Evolutionary conservation across 176 grass and related monocot genomes (phyloP), one percentile per base, ranked within the genome.

Genomic region (Tillandsia leiboldiana): DNA sequence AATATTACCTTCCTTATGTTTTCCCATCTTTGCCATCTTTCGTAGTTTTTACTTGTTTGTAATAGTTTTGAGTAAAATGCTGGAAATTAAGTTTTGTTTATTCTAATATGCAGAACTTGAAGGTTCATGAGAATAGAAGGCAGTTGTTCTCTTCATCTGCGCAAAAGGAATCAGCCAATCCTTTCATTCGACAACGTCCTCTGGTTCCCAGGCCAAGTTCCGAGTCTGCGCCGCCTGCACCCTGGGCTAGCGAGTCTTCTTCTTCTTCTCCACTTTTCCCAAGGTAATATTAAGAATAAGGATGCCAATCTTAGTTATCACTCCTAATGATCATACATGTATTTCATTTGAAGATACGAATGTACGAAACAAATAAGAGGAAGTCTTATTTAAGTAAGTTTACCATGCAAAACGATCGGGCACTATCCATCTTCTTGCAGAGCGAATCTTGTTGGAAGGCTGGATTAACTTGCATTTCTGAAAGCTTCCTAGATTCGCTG

Each of bases 41-140:
- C 10, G 8, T 61, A 9, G 56, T 22, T 18, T 15, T 61, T 18
- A 22, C 56, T 9, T 42, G 3, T 2, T 61, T 13, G 22, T 61
- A 15, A 5, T 20, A 61, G 8, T 61, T 23, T 23, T 61, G 2
- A 20, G 17, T 61, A 42, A 42, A 42, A 42, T 42, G 9, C 22
- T 61, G 56, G 54, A 20, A 61, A 61, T 57, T 61, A 61, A 61
- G 15, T 23, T 61, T 23, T 23, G 13, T 61, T 18, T 23, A 9
- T 61, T 61, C 64, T 70, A 54, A 69, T 66, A 12, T 74, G 69
- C 77, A 97, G 93, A 92, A 97, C 67, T 69, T 97, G 82, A 97
- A 92, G 74, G 82, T 90, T 80, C 93, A 97, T 72, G 89, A 97
- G 71, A 91, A 90, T 72, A 92, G 93, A 81, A 90, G 93, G 73